Evolutionary conservation across 176 grass and related monocot genomes (phyloP), one percentile per base, ranked within the genome.

Genomic region (Oryza coarctata): DNA sequence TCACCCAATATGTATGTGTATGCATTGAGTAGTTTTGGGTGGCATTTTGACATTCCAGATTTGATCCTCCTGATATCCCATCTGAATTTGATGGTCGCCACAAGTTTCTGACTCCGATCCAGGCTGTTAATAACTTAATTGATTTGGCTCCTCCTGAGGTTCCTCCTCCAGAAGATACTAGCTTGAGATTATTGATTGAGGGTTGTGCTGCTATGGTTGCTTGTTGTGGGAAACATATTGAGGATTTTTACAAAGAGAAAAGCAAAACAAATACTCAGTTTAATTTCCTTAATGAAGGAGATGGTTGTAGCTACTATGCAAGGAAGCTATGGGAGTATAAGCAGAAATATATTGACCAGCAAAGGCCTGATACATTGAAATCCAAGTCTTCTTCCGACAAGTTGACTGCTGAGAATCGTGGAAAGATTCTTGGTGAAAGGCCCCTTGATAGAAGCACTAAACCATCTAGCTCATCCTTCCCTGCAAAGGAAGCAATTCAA

Each of bases 181-280:
- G 75, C 76, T 84, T 98, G 83, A 90, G 80, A 80, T 80, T 91
- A 18, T 85, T 95, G 64, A 95, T 98, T 76, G 93, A 98, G 22
- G 92, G 92, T 35, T 93, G 89, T 82, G 93, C 92, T 52, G 85
- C 80, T 75, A 89, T 98, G 90, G 88, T 98, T 80, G 93, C 92
- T 90, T 84, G 89, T 55, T 89, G 90, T 82, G 93, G 95, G 65
- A 98, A 98, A 93, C 83, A 80, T 77, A 93, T 98, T 65, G 95
- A 98, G 79, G 93, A 98, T 91, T 83, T 98, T 34, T 98, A 94
- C 79, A 98, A 89, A 85, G 90, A 93, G 75, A 98, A 91, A 76
- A 82, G 91, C 38, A 98, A 88, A 84, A 87, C 88, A 43, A 95
- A 82, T 87, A 87, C 86, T 60, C 82, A 91, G 35, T 98, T 98